Conservation (phyloP, 2,329 filamentous ascomycete species). For the Diaporthe ilicicola region DNA sequence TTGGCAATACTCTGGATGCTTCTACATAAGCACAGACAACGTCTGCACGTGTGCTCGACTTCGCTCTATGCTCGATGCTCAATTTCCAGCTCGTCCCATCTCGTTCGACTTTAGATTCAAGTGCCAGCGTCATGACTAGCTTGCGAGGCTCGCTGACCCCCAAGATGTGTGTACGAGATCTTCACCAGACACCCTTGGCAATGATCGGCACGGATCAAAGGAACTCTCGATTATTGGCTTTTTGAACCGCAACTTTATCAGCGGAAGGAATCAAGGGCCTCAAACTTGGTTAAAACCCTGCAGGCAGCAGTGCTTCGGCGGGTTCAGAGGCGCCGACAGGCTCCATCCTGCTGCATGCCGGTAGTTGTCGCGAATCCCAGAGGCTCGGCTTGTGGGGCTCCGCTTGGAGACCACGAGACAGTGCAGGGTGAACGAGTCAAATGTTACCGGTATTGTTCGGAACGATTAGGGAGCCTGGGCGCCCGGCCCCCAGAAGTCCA, state of each 20-base stretch:
- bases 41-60: too few relatives aligned
- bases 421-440: constrained; percentile 9
- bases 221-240: neutral
- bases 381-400: neutral
- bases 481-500: neutral
- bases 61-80: neutral
- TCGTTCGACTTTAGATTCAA: neutral
- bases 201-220: neutral
- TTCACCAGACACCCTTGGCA: neutral
- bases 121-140: constrained; percentile 6
- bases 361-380: neutral
- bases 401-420: neutral
- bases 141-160: neutral
- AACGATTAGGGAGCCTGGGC: neutral
- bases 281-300: neutral
- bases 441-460: neutral
- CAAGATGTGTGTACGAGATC: neutral
- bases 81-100: neutral
- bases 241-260: neutral
- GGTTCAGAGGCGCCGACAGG: neutral
- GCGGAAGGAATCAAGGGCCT: neutral
- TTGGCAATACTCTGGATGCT: too few relatives aligned
- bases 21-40: too few relatives aligned
- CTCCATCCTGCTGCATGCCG: neutral
- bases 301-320: neutral